A percentile compares a stretch with the other conserved stretches of the same genome.
These are phyloP conservation scores for Globisporangium middletonii DNA, from an alignment of 352 stramenopile species.

Conservation along the genomic window DNA sequence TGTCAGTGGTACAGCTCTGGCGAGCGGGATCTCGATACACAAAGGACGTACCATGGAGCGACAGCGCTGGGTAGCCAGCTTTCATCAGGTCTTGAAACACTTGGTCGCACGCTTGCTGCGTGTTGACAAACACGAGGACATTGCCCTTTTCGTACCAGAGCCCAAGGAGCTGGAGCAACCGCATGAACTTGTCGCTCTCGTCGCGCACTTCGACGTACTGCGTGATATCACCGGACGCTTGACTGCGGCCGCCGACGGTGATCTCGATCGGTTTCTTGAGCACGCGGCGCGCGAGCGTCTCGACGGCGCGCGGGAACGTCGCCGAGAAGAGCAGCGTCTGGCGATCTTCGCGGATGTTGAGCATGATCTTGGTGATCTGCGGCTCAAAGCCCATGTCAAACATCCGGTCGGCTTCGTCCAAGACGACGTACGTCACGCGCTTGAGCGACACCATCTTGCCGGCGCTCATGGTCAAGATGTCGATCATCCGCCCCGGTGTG, in stretches of 20 bases:
- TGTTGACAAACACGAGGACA: slow-evolving; percentile 99
- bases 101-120: slow-evolving; percentile 95
- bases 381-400: slow-evolving; percentile 99
- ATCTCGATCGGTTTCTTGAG: slow-evolving; percentile 97
- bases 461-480: slow-evolving; percentile 98
- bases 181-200: slow-evolving; percentile 98
- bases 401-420: slow-evolving; percentile 99
- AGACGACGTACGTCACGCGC: slow-evolving; percentile 97
- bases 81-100: slow-evolving; percentile 97
- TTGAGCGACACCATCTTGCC: slow-evolving; percentile 95
- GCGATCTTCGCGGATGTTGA: slow-evolving; percentile 88
- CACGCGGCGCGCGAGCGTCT: slow-evolving; percentile 85
- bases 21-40: no score
- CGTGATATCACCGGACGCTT: slow-evolving; percentile 95
- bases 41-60: slow-evolving; percentile 87
- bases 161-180: slow-evolving; percentile 95
- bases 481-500: slow-evolving; percentile 98
- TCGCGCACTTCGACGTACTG: slow-evolving; percentile 99
- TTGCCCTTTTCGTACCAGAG: slow-evolving; percentile 97
- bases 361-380: slow-evolving; percentile 96
- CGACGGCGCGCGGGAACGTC: slow-evolving; percentile 94
- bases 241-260: slow-evolving; percentile 92
- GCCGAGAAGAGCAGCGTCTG: slow-evolving; percentile 97
- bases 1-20: no score
- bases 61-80: slow-evolving; percentile 93